phyloP scores from a whole-genome alignment of 208 protist species.

The Leishmania turanica region DNA sequence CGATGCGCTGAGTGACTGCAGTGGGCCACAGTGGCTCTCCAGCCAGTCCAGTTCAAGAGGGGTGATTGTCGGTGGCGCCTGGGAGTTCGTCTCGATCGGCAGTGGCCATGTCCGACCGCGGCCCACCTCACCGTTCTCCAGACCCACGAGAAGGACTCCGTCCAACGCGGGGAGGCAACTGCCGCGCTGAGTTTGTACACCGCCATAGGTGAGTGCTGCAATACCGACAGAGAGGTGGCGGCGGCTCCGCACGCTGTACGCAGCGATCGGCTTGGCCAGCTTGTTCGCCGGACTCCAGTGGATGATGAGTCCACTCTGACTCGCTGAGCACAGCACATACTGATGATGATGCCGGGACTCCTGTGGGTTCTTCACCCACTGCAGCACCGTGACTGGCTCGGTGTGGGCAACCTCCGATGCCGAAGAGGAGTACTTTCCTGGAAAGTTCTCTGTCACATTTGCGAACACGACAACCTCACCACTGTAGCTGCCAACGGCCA shows the following conservation, averaged over 20 bases:
- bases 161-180: constrained; percentile 52
- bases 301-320: constrained; percentile 75
- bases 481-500: constrained; percentile 91
- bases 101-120: constrained; percentile 58
- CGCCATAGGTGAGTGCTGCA: constrained; percentile 50
- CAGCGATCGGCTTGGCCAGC: constrained; percentile 54
- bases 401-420: constrained; percentile 43
- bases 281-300: constrained; percentile 81
- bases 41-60: constrained; percentile 79
- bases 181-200: constrained; percentile 24
- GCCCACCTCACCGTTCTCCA: constrained; percentile 89
- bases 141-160: constrained; percentile 67
- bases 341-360: constrained; percentile 58
- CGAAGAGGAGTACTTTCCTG: constrained; percentile 43
- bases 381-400: constrained; percentile 78
- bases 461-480: constrained; percentile 83
- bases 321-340: constrained; percentile 72
- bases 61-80: constrained; percentile 15
- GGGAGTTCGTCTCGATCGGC: constrained; percentile 23
- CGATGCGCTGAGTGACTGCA: constrained; percentile 76
- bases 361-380: constrained; percentile 79
- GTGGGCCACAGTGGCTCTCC: constrained; percentile 70
- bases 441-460: constrained; percentile 55
- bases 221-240: constrained; percentile 65
- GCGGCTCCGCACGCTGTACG: constrained; percentile 60